These are phyloP conservation scores for Boletus bicolor DNA, from an alignment of 768 basidiomycete genomes.

Conservation along the genomic window DNA sequence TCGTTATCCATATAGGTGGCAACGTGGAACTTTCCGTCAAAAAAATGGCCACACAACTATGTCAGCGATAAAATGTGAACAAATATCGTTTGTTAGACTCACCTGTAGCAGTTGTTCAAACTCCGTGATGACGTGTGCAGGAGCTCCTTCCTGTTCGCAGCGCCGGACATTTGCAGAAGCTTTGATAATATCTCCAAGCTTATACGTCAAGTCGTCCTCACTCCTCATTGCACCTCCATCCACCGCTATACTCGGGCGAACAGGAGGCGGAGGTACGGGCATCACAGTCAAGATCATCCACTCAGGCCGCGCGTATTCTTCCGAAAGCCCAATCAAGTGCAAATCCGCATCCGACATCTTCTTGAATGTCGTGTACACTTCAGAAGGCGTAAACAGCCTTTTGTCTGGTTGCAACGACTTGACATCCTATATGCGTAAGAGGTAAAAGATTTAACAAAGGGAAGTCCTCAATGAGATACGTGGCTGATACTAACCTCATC, in stretches of 20 bases:
- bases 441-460: slow-evolving; percentile 9
- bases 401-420: slow-evolving; percentile 83
- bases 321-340: slow-evolving; percentile 84
- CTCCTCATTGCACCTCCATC: slow-evolving; percentile 96
- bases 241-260: slow-evolving; percentile 95
- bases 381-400: slow-evolving; percentile 75
- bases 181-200: slow-evolving; percentile 95
- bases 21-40: slow-evolving; percentile 76
- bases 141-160: slow-evolving; percentile 95
- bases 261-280: slow-evolving; percentile 96
- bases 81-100: slow-evolving; percentile 16
- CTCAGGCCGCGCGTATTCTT: slow-evolving; percentile 94
- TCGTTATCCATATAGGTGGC: slow-evolving; percentile 99
- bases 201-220: slow-evolving; percentile 98
- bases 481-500: slow-evolving; percentile 71
- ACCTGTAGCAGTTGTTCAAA: slow-evolving; percentile 96
- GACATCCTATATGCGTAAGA: slow-evolving; percentile 51
- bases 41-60: background rate
- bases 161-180: slow-evolving; percentile 88
- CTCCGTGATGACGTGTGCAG: slow-evolving; percentile 92
- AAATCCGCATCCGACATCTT: slow-evolving; percentile 93
- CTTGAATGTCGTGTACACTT: slow-evolving; percentile 92
- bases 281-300: slow-evolving; percentile 99
- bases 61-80: background rate
- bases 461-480: background rate